Base-by-base conservation (phyloP, 108 stramenopile species). In the Fistulifera solaris region DNA sequence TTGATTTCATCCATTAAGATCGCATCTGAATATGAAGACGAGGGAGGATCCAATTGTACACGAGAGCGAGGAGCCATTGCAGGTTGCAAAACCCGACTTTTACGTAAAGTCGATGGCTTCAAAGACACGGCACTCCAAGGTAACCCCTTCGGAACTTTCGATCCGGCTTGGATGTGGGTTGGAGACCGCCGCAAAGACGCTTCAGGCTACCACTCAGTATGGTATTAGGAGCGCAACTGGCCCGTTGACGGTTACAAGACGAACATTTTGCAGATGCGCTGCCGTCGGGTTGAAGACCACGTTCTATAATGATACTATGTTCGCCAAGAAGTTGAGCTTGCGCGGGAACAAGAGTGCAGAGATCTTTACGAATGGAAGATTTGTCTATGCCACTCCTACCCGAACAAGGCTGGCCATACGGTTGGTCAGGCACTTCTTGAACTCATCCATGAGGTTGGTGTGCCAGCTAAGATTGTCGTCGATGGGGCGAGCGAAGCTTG, bases 151-250 rank as follows among this genome's bases (percentile, higher is more conserved):
- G 44, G 44, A 46, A 10, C 3, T 46, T 21, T 46, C 44, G 44
- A 18, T 18, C 44, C 57, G 57, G 4, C 49, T 44, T 21, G 22
- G 57, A 4, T 47, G 46, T 52, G 59, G 59, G 6, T 19, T 40
- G 16, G 27, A 35, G 27, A 52, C 48, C 7, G 59, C 59, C 13
- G 11, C n/a, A 18, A 28, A 28, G 16, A 60, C 59, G 13, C 26
- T 60, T 18, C n/a, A 35, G 23, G 52, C 27, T 2, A 38, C 50
- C 11, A 53, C 51, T 5, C 59, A 60, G 50, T 16, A 27, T 27
- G 50, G 50, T 27, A 6, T 51, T 2, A 6, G 50, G 12, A 46
- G 7, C 11, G 21, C 26, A 10, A 22, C 27, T 27, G 25, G 27
- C 2, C 25, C 22, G 50, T 27, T 23, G 50, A 16, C 44, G 19